phyloP scores from a whole-genome alignment of 1,284 basidiomycete genomes.

The Mycena citricolor region DNA sequence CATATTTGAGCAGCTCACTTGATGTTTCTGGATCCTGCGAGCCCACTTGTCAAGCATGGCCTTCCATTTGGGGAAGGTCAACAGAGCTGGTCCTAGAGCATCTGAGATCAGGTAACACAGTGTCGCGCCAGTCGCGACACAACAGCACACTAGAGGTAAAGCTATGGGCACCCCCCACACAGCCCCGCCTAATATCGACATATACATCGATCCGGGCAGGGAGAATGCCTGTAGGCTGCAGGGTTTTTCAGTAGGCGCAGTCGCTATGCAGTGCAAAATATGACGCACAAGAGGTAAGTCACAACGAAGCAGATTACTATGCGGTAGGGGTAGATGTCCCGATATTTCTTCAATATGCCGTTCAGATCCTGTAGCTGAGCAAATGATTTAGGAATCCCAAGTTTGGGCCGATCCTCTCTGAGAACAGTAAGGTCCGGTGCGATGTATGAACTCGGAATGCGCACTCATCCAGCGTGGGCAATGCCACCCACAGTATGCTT shows the following conservation, averaged over 20 bases:
- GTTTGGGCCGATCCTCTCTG: conserved; percentile 70
- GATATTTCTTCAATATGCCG: conserved; percentile 82
- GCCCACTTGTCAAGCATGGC: conserved; percentile 81
- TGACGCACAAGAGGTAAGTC: conserved; percentile 87
- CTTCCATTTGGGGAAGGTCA: conserved; percentile 84
- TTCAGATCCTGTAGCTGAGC: conserved; percentile 81
- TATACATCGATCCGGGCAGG: conserved; percentile 96
- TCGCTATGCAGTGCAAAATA: conserved; percentile 6
- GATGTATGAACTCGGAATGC: conserved; percentile 33
- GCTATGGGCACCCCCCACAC: conserved; percentile 93
- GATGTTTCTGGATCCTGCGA: conserved; percentile 59
- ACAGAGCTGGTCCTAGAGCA: conserved; percentile 85
- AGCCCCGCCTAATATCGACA: conserved; percentile 94
- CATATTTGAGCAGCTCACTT: conserved; percentile 2
- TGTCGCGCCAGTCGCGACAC: conserved; percentile 88
- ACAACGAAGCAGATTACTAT: conserved; percentile 82
- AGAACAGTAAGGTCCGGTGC: conserved; percentile 14
- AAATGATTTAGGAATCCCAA: conserved; percentile 84
- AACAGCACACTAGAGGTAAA: conserved; percentile 87
- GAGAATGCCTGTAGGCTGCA: conserved; percentile 92
- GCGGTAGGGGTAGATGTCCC: conserved; percentile 79
- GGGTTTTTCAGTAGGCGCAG: conserved; percentile 14
- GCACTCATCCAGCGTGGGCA: conserved; percentile 78
- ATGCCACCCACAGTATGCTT: conserved; percentile 73
- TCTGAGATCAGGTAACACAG: conserved; percentile 93